phyloP scores from a whole-genome alignment of 139 green algal genomes.

The Micromonas commoda region DNA sequence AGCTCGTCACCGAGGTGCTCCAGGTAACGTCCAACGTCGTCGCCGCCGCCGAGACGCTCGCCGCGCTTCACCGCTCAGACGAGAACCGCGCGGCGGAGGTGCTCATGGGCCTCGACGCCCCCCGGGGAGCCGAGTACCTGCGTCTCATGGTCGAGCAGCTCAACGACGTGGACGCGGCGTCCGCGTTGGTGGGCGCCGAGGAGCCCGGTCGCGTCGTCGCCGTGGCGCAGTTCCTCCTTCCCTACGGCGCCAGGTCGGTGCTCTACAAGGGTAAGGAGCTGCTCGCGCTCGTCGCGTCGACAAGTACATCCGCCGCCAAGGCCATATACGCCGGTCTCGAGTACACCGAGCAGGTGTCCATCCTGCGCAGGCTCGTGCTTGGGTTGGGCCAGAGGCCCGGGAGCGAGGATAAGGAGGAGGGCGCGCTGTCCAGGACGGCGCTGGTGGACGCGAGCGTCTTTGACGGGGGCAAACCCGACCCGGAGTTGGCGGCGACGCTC shows the following conservation, averaged over 20 bases:
- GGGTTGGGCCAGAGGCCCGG: not conserved
- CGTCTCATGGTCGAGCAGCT: not conserved
- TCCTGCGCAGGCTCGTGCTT: not conserved
- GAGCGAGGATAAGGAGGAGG: not conserved
- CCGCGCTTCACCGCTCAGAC: not conserved
- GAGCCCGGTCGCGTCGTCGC: not conserved
- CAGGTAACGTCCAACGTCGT: not conserved
- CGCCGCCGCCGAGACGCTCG: not conserved
- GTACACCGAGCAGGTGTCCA: conserved; percentile 1
- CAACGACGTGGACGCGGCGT: not conserved
- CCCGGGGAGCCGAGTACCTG: not conserved
- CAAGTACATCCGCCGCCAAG: not conserved
- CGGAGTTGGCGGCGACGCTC: not conserved
- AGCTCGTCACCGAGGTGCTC: not conserved
- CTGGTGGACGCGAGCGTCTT: not conserved
- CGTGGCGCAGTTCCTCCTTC: conserved; percentile 4
- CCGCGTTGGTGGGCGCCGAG: not conserved
- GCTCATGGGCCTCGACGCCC: conserved; percentile 12
- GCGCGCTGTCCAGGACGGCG: too few species aligned
- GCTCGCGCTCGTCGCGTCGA: not conserved
- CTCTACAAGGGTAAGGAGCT: conserved; percentile 14
- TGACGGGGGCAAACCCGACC: not conserved
- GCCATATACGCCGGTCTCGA: conserved; percentile 6
- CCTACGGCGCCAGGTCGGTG: not conserved
- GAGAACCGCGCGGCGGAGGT: not conserved